Evolutionary conservation across 2,329 filamentous ascomycete genomes (phyloP), one percentile per base, ranked within the genome.

Genomic region (Aspergillus pseudonomiae): DNA sequence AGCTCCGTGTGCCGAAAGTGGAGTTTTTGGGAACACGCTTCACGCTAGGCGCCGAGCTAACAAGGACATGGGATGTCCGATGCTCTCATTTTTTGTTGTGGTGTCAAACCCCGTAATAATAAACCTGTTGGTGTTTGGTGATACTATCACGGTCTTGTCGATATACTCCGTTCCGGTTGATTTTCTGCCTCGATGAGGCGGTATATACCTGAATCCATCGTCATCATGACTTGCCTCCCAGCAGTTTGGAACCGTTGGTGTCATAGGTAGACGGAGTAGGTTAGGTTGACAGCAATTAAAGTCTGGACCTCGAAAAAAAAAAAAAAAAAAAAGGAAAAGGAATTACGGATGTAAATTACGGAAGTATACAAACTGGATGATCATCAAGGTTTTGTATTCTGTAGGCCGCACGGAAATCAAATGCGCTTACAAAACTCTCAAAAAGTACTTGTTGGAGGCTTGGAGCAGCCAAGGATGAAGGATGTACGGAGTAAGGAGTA

Each of bases 1-100:
- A 66, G 67, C 67, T 65, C 67, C 64, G 62, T 61, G 57, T 64
- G 65, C 66, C 66, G 66, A 67, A 65, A 54, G 62, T 60, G 64
- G 63, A 56, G 54, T 34, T 24, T 57, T 54, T 46, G 30, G 52
- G 30, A 32, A 45, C 55, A 56, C 45, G 34, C 59, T 57, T 48
- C 43, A 56, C 54, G 56, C 59, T 57, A 61, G 59, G 32, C 52
- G 30, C 26, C 59, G 41, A 28, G 16, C 28, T 43, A 60, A 46
- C 45, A 59, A 19, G 55, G 28, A 57, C 45, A 55, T 55, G 52
- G 52, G 26, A 39, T 28, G 36, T 41, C 39, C 39, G 39, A 41
- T 41, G 19, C 6, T 41, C 39, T 41, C 39, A 41, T 26, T 32
- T 9, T 39, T 10, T 52, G 21, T 55, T 41, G 36, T 55, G 6